Evolutionary conservation across 345 rosid genomes (phyloP).

Genomic region (Litchi chinensis): DNA sequence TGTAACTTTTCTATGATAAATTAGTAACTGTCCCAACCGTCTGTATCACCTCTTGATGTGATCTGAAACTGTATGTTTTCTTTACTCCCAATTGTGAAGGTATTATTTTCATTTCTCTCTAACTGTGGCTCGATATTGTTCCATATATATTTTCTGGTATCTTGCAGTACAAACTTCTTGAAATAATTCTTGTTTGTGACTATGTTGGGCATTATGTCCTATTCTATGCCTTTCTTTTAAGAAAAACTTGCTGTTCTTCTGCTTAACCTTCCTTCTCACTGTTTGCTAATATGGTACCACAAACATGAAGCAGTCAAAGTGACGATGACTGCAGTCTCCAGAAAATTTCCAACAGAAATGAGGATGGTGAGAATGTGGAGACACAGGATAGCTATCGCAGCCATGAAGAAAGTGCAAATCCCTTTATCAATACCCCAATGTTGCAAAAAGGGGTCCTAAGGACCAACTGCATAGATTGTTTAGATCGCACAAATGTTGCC

Average conservation of each 20-base stretch:
- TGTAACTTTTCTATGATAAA: not conserved
- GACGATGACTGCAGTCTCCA: conserved; percentile 29
- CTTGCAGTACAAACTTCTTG: not conserved
- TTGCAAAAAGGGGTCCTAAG: conserved; percentile 85
- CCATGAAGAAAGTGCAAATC: conserved; percentile 29
- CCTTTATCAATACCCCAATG: conserved; percentile 38
- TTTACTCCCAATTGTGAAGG: not conserved
- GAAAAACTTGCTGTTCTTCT: not conserved
- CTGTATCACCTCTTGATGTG: not conserved
- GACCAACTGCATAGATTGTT: conserved; percentile 97
- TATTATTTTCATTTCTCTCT: not conserved
- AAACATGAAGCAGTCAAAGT: conserved; percentile 49
- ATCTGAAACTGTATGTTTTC: not conserved
- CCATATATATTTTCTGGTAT: not conserved
- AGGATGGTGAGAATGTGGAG: conserved; percentile 31
- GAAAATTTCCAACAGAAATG: conserved; percentile 31
- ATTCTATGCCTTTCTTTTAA: not conserved
- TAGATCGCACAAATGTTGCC: conserved; percentile 98
- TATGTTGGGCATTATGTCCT: not conserved
- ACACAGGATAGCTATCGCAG: conserved; percentile 31
- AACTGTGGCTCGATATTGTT: not conserved
- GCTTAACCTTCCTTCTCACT: not conserved
- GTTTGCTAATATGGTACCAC: conserved; percentile 15
- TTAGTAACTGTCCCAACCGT: not conserved
- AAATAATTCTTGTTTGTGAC: not conserved